phyloP scores from a whole-genome alignment of 768 basidiomycete species.

The Suillus hirtellus region DNA sequence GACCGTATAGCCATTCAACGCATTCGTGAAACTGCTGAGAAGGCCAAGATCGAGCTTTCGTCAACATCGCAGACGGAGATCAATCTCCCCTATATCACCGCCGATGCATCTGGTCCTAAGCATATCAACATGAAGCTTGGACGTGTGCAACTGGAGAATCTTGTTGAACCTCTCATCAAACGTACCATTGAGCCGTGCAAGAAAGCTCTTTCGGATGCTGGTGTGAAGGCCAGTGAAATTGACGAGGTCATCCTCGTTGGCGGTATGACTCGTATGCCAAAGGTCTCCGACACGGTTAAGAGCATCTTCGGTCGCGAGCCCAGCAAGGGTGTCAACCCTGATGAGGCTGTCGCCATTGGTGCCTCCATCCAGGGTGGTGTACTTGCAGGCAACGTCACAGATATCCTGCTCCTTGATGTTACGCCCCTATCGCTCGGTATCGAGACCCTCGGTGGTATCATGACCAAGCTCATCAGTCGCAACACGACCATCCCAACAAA shows the following conservation, averaged over 20 bases:
- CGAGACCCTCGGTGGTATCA: slow-evolving; percentile 98
- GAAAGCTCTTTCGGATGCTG: slow-evolving; percentile 93
- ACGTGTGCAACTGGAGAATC: slow-evolving; percentile 86
- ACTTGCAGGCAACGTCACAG: slow-evolving; percentile 92
- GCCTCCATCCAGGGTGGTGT: slow-evolving; percentile 99
- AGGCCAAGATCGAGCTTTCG: slow-evolving; percentile 98
- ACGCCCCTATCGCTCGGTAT: slow-evolving; percentile 96
- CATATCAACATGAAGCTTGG: slow-evolving; percentile 93
- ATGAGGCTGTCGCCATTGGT: slow-evolving; percentile 98
- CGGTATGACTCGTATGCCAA: slow-evolving; percentile 98
- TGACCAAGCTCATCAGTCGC: slow-evolving; percentile 97
- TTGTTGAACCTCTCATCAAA: slow-evolving; percentile 80
- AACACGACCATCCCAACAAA: slow-evolving; percentile 99
- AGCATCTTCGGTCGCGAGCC: slow-evolving; percentile 93
- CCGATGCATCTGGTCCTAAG: slow-evolving; percentile 91
- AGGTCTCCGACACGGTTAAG: slow-evolving; percentile 87
- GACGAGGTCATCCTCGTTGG: slow-evolving; percentile 98
- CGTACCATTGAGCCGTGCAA: slow-evolving; percentile 95
- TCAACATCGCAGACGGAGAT: slow-evolving; percentile 95
- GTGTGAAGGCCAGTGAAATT: slow-evolving; percentile 89
- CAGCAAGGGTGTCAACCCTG: slow-evolving; percentile 98
- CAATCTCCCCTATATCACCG: slow-evolving; percentile 98
- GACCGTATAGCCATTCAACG: slow-evolving; percentile 98
- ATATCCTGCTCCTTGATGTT: slow-evolving; percentile 92
- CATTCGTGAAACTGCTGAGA: slow-evolving; percentile 98